Conservation (phyloP, 2,329 filamentous ascomycete species). For the Endoconidiophora polonica region DNA sequence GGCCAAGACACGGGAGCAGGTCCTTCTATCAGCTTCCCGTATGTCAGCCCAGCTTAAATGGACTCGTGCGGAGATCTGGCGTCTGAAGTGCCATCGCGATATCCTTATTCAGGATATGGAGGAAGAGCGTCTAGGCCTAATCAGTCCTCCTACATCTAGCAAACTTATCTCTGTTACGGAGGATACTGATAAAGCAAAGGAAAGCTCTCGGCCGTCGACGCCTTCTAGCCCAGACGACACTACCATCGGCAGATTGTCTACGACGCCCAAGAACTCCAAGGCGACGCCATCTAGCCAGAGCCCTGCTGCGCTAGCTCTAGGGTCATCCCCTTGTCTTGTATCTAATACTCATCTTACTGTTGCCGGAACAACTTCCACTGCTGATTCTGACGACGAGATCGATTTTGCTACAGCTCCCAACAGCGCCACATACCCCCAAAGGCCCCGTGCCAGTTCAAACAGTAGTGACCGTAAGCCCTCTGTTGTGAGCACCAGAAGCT, state of each 20-base stretch:
- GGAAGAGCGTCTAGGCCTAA: conserved; percentile 38
- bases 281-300: conserved; percentile 2
- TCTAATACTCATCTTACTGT: background rate
- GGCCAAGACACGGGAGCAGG: conserved; percentile 70
- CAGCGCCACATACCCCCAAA: conserved; percentile 18
- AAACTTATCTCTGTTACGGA: conserved; percentile 6
- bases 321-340: background rate
- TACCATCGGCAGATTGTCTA: too few species aligned
- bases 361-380: background rate
- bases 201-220: conserved; percentile 7
- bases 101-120: conserved; percentile 74
- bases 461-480: conserved; percentile 4
- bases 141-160: background rate
- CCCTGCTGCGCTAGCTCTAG: conserved; percentile 1
- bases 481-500: conserved; percentile 20
- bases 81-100: conserved; percentile 75
- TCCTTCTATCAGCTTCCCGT: conserved; percentile 68
- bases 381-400: conserved; percentile 7
- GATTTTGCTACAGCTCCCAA: conserved; percentile 25
- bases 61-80: conserved; percentile 89
- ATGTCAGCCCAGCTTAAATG: conserved; percentile 83
- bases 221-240: background rate
- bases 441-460: conserved; percentile 1
- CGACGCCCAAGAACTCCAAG: background rate
- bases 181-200: background rate